Evolutionary conservation across 805 yeast species (phyloP), one percentile per base, ranked within the genome.

Genomic region (Kodamaea jinghongensis): DNA sequence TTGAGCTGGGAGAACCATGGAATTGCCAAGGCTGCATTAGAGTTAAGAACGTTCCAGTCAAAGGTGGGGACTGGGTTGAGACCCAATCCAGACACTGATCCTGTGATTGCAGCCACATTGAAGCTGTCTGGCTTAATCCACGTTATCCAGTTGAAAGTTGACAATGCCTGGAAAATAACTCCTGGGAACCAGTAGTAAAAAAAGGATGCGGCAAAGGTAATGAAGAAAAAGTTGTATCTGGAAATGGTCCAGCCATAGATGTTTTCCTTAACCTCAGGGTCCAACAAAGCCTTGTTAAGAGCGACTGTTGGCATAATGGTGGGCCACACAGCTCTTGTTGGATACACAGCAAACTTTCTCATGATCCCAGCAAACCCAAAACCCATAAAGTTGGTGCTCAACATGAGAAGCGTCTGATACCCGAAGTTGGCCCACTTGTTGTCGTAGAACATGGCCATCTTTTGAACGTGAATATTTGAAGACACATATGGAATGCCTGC

Each of bases 301-400:
- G 65, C 67, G 12, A 58, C 36, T 3, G 57, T 51, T 3, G 65
- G 65, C 41, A 61, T 45, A 10, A 57, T 38, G 6, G 58, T 50
- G 27, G 79, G 82, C 84, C 84, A 79, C 25, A 79, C 53, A 8
- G 78, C 65, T 39, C 67, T 60, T 3, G 62, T 58, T n/a, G 79
- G 80, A 48, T 77, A 78, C 6, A 79, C 70, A 2, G 70, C 70
- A 31, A 61, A 47, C 45, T 48, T 58, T 34, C 63, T 45, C 46
- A 60, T 42, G 11, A 58, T 43, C 13, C 65, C 63, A 17, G 61
- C 58, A 37, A 60, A 49, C 1, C 65, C 63, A 46, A 58, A 52
- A 2, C 65, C 65, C 55, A 58, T 41, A 37, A 56, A 58, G 36
- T 56, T 50, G 15, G 52, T 54, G 11, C 54, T 44, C 16, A 59